Percentiles rank a stretch among this genome's conserved stretches.
Conservation (phyloP, 495 filamentous ascomycete genomes). For the Amniculicola lignicola region DNA sequence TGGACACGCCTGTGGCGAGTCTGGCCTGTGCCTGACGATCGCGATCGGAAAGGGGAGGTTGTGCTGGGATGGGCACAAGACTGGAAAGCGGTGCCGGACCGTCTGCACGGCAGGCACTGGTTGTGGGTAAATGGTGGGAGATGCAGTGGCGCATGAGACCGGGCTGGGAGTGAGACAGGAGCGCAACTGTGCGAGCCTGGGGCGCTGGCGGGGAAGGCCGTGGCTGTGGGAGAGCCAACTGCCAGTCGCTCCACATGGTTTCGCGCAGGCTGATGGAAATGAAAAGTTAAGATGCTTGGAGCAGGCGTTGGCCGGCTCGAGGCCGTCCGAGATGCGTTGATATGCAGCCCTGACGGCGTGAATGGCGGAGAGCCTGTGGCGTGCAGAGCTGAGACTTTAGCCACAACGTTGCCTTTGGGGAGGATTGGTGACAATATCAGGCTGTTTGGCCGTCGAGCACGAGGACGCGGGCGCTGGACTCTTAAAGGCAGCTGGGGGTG, state of each 20-base stretch:
- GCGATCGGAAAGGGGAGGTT: background rate
- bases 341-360: background rate
- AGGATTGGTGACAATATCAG: constrained; percentile 10
- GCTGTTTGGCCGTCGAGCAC: constrained; percentile 7
- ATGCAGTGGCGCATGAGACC: constrained; percentile 8
- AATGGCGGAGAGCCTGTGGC: background rate
- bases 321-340: background rate
- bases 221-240: background rate
- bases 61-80: background rate
- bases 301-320: background rate
- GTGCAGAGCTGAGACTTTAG: constrained; percentile 10
- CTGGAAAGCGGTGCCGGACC: constrained; percentile 14
- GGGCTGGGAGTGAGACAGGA: constrained; percentile 10
- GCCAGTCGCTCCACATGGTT: background rate
- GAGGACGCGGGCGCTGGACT: background rate
- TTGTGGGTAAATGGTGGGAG: constrained; percentile 4
- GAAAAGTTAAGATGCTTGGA: background rate
- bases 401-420: background rate
- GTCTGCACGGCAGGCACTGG: constrained; percentile 18
- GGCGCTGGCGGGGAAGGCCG: constrained; percentile 1
- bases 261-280: background rate
- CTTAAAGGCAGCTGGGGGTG: constrained; percentile 8
- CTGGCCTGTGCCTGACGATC: constrained; percentile 34
- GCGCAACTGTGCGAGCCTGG: constrained; percentile 2
- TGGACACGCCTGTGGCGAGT: too few relatives aligned